phyloP scores from a whole-genome alignment of 306 rosid species.

The Quercus glauca region DNA sequence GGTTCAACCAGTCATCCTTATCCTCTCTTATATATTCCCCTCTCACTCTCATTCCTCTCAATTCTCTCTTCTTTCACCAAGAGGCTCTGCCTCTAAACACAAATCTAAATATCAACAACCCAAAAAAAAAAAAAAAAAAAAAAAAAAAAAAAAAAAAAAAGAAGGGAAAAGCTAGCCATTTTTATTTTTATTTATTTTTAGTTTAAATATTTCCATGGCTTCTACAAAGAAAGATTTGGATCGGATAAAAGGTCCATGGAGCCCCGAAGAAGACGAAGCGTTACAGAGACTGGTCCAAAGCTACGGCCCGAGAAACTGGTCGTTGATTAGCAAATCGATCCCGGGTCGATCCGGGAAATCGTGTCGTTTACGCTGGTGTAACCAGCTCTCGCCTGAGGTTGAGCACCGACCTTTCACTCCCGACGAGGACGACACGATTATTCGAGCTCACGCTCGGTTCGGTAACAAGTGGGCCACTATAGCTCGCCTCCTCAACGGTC shows the following conservation, averaged over 20 bases:
- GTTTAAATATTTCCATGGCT: constrained; percentile 26
- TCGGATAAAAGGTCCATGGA: constrained; percentile 90
- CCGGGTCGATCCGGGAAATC: constrained; percentile 85
- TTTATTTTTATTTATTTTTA: too few relatives aligned
- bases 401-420: constrained; percentile 66
- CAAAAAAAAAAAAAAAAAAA: too few relatives aligned
- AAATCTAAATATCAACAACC: neutral
- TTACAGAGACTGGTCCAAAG: constrained; percentile 51
- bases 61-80: neutral
- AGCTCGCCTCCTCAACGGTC: constrained; percentile 71
- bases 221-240: constrained; percentile 40
- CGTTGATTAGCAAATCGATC: constrained; percentile 75
- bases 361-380: constrained; percentile 88
- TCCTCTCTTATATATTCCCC: constrained; percentile 31
- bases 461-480: constrained; percentile 94
- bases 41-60: neutral
- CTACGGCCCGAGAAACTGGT: constrained; percentile 75
- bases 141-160: too few relatives aligned
- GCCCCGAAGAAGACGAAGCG: constrained; percentile 78
- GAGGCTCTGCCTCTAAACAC: too few relatives aligned
- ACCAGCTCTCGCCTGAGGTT: constrained; percentile 86
- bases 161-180: too few relatives aligned
- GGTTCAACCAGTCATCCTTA: constrained; percentile 39
- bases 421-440: constrained; percentile 62
- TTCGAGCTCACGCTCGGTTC: constrained; percentile 55